phyloP scores from a whole-genome alignment of 345 rosid genomes.

The Heritiera littoralis region DNA sequence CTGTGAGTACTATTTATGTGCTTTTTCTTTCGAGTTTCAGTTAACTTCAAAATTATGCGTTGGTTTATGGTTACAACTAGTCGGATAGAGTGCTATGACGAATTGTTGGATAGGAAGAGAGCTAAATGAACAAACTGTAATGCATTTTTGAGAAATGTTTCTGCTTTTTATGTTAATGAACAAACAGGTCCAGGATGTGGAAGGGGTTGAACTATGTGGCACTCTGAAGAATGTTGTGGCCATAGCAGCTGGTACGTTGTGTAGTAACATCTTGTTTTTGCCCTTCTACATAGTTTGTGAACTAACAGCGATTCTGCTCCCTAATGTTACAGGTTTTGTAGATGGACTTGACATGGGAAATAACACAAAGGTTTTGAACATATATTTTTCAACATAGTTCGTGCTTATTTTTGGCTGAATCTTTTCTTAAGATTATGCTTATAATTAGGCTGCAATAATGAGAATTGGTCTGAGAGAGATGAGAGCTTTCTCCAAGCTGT shows the following conservation, averaged over 20 bases:
- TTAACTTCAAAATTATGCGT: background rate
- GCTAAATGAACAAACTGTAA: background rate
- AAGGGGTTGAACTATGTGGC: slow-evolving; percentile 95
- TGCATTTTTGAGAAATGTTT: background rate
- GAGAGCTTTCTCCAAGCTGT: slow-evolving; percentile 79
- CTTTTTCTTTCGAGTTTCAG: background rate
- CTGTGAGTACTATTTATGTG: slow-evolving; percentile 48
- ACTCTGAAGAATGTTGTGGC: slow-evolving; percentile 98
- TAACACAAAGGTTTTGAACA: slow-evolving; percentile 73
- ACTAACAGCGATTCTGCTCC: slow-evolving; percentile 13
- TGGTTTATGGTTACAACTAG: background rate
- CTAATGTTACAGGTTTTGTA: slow-evolving; percentile 61
- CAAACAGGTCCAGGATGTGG: slow-evolving; percentile 83
- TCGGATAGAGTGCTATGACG: background rate
- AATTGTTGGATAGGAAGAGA: background rate
- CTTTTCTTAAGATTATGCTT: slow-evolving; percentile 5
- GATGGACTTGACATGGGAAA: slow-evolving; percentile 98
- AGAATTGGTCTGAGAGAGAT: slow-evolving; percentile 96
- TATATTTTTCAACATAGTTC: slow-evolving; percentile 6
- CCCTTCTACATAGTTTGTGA: background rate
- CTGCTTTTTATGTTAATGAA: slow-evolving; percentile 1
- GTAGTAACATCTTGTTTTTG: background rate
- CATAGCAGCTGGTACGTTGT: slow-evolving; percentile 69
- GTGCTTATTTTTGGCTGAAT: background rate
- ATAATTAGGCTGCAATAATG: slow-evolving; percentile 86